Evolutionary conservation across 1,139 yeast genomes (phyloP), one percentile per base, ranked within the genome.

Genomic region (Lodderomyces margitis): DNA sequence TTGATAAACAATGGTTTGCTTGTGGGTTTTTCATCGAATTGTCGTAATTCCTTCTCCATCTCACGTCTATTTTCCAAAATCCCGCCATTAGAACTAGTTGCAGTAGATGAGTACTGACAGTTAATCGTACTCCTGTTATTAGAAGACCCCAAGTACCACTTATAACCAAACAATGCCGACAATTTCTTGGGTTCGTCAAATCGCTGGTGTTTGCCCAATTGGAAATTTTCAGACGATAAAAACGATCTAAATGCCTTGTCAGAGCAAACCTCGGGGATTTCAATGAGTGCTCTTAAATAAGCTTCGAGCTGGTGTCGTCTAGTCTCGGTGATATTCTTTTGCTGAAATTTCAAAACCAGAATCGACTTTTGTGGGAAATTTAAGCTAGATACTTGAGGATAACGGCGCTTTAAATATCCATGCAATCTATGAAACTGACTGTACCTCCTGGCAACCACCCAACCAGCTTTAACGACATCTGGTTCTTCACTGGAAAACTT

Each of bases 361-460:
- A 79, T 76, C 2, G 76, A 66, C 43, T 82, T 75, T 47, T 79
- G 80, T 2, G 92, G 92, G 47, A 88, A 79, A 24, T 71, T 74
- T 19, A 83, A 56, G 3, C 58, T 62, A 2, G 66, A 60, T 6
- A 85, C 81, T 37, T 64, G 66, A 0, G 81, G 73, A 51, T 83
- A 83, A 38, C 65, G 68, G 3, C 61, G 59, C 43, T 74, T 78
- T 47, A 91, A 64, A 50, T 85, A 82, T 49, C 78, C 81, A 54
- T 89, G 82, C 24, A 91, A 67, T 47, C 75, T 78, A 60, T 74
- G 81, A 58, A 91, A 91, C 54, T 91, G 97, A 53, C 87, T 86
- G 56, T 81, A 91, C 43, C 98, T 68, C 51, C 97, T 68, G 0
- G 96, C 94, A 24, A 89, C 87, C 39, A 87, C 81, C 97, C 97